Percentiles rank a stretch among this genome's conserved stretches.
Conservation (phyloP, 371 early-diverging fungal genomes). For the Sanchytrium tribonematis region DNA sequence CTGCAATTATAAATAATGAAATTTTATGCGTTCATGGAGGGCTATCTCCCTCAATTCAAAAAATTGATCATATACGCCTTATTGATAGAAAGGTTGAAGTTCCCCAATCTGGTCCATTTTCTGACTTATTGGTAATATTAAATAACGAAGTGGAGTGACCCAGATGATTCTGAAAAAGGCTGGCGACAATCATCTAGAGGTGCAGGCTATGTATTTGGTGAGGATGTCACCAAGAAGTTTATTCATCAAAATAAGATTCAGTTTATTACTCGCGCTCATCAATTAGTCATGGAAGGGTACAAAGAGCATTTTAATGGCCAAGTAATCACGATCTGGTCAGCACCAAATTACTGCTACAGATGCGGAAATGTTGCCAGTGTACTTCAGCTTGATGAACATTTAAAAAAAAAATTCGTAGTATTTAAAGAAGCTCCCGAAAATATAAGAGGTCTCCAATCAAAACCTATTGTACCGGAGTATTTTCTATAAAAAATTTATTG, state of each 20-base stretch:
- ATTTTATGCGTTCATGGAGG: constrained; percentile 94
- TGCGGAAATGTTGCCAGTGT: constrained; percentile 80
- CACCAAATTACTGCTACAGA: constrained; percentile 73
- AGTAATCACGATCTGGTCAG: constrained; percentile 7
- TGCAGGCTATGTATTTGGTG: constrained; percentile 14
- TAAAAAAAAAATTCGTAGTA: constrained; percentile 54
- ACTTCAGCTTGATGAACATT: constrained; percentile 42
- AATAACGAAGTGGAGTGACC: constrained; percentile 16
- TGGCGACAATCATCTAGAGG: constrained; percentile 10
- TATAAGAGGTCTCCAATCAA: constrained; percentile 13
- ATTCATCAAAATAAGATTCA: constrained; percentile 12
- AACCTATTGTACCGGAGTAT: background rate
- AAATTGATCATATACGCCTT: constrained; percentile 83
- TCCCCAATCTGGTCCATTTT: constrained; percentile 96
- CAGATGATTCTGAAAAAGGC: background rate
- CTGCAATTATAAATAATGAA: constrained; percentile 63
- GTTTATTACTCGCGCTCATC: constrained; percentile 16
- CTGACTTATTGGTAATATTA: constrained; percentile 34
- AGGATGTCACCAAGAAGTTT: constrained; percentile 12
- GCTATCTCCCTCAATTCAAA: constrained; percentile 51
- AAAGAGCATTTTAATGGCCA: constrained; percentile 15
- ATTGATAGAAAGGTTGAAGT: constrained; percentile 93
- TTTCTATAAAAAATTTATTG: background rate
- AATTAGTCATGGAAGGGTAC: constrained; percentile 17
- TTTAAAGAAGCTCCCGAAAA: constrained; percentile 67